A percentile compares a stretch with the other conserved stretches of the same genome.
phyloP scores from a whole-genome alignment of 495 filamentous ascomycete species.

The Penicillium ucsense region DNA sequence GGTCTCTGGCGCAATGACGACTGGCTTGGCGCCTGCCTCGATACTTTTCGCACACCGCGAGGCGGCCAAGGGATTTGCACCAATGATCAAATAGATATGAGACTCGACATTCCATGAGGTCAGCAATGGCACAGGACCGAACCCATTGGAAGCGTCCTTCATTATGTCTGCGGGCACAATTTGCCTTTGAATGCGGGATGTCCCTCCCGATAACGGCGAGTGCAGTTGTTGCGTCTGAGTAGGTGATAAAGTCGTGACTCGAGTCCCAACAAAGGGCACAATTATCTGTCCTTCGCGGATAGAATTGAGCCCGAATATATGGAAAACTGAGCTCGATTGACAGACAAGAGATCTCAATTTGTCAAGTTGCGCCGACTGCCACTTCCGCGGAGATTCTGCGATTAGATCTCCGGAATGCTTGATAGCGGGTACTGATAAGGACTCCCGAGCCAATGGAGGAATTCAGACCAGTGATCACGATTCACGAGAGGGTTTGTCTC shows the following conservation, averaged over 20 bases:
- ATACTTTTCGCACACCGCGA: slow-evolving; percentile 72
- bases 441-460: background rate
- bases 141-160: slow-evolving; percentile 23
- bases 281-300: too few species aligned
- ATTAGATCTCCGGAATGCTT: slow-evolving; percentile 13
- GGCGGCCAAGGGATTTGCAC: slow-evolving; percentile 76
- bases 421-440: slow-evolving; percentile 18
- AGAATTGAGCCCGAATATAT: too few species aligned
- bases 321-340: too few species aligned
- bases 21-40: slow-evolving; percentile 76
- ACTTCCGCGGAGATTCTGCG: slow-evolving; percentile 25
- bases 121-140: slow-evolving; percentile 46
- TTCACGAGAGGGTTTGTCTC: background rate
- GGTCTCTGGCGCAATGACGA: slow-evolving; percentile 65
- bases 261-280: background rate
- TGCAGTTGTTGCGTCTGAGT: background rate
- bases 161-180: slow-evolving; percentile 13
- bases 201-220: slow-evolving; percentile 7
- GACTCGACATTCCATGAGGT: slow-evolving; percentile 64
- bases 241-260: background rate
- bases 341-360: too few species aligned
- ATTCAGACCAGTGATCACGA: too few species aligned
- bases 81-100: slow-evolving; percentile 80
- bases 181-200: slow-evolving; percentile 10
- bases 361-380: background rate